Evolutionary conservation across 2,329 filamentous ascomycete species (phyloP).

Genomic region (Cordyceps farinosa): DNA sequence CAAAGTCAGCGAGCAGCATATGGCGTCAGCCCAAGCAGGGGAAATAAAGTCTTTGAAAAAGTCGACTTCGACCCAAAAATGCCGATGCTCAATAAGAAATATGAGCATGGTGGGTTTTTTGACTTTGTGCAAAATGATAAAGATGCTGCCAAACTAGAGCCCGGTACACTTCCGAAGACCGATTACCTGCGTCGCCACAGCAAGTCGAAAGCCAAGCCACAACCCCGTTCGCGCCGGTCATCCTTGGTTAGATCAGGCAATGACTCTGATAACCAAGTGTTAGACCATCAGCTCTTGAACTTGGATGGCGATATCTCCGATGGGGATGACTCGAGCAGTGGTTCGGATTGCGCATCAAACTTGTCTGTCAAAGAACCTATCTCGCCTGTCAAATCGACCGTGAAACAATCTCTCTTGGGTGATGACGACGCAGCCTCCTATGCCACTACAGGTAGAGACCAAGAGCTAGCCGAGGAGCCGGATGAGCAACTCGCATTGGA

Average conservation of each 20-base stretch:
- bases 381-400: slow-evolving; percentile 48
- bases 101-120: slow-evolving; percentile 54
- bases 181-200: slow-evolving; percentile 47
- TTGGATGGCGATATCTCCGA: slow-evolving; percentile 15
- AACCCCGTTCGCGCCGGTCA: slow-evolving; percentile 22
- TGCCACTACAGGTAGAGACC: slow-evolving; percentile 48
- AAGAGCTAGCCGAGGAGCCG: slow-evolving; percentile 44
- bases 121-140: slow-evolving; percentile 34
- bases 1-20: slow-evolving; percentile 22
- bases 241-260: slow-evolving; percentile 8
- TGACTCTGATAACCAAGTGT: background rate
- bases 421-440: slow-evolving; percentile 55
- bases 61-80: slow-evolving; percentile 52
- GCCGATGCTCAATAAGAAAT: slow-evolving; percentile 55
- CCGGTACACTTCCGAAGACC: slow-evolving; percentile 41
- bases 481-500: slow-evolving; percentile 48
- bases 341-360: slow-evolving; percentile 56
- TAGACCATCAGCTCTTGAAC: slow-evolving; percentile 7
- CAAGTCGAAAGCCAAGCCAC: slow-evolving; percentile 37
- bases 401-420: slow-evolving; percentile 33
- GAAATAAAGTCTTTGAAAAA: slow-evolving; percentile 50
- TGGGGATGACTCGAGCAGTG: slow-evolving; percentile 45
- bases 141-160: slow-evolving; percentile 24
- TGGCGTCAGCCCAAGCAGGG: slow-evolving; percentile 29
- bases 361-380: slow-evolving; percentile 47